These are phyloP conservation scores for Arthrinium phaeospermum DNA, from an alignment of 2,329 filamentous ascomycete genomes.

Conservation along the genomic window DNA sequence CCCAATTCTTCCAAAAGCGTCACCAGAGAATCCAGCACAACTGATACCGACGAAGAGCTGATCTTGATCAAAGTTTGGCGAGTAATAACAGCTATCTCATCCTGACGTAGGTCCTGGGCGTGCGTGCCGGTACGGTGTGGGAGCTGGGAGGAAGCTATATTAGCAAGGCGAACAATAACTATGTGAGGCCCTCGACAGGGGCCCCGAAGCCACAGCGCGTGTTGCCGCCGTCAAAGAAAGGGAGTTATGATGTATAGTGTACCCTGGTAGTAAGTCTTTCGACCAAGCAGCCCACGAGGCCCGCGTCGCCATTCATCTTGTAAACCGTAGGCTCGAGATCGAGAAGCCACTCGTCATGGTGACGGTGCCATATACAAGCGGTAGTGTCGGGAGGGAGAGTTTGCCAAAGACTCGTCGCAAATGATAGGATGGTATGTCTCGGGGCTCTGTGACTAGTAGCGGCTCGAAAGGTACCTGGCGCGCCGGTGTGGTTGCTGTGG, in stretches of 20 bases:
- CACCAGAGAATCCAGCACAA: constrained; percentile 63
- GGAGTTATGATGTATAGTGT: constrained; percentile 32
- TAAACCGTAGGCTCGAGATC: constrained; percentile 40
- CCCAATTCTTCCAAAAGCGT: constrained; percentile 63
- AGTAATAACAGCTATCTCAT: constrained; percentile 66
- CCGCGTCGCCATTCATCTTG: constrained; percentile 64
- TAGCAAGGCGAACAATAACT: constrained; percentile 22
- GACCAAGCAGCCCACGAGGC: constrained; percentile 66
- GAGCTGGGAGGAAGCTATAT: constrained; percentile 49
- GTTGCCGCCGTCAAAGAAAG: constrained; percentile 8
- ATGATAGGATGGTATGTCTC: neutral
- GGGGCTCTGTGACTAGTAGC: neutral
- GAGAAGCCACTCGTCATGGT: constrained; percentile 39
- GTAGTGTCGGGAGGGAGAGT: constrained; percentile 1
- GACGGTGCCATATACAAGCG: constrained; percentile 36
- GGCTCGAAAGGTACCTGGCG: neutral
- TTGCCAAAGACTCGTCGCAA: constrained; percentile 7
- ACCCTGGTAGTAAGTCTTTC: constrained; percentile 68
- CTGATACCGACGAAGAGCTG: constrained; percentile 57
- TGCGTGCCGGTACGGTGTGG: constrained; percentile 67
- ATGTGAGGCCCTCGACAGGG: neutral
- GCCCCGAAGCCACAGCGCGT: neutral
- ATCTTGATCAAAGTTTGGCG: constrained; percentile 66
- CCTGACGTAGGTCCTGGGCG: constrained; percentile 61
- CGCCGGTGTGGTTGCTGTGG: neutral